Conservation (phyloP, 2,329 filamentous ascomycete genomes). For the Cercospora sesami region DNA sequence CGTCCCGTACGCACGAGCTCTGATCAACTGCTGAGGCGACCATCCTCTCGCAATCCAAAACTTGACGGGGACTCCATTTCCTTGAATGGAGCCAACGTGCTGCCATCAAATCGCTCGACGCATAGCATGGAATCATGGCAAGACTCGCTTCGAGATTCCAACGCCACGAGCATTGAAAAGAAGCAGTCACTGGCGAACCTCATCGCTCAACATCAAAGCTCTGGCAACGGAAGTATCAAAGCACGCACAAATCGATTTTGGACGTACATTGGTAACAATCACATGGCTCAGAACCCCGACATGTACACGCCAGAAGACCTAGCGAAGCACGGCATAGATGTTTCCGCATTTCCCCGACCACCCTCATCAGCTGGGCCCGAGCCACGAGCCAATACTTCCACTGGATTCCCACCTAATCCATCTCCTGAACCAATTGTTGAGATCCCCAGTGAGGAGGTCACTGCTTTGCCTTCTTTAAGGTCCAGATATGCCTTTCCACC, state of each 20-base stretch:
- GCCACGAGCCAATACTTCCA: conserved; percentile 15
- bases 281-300: conserved; percentile 39
- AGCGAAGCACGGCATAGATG: conserved; percentile 30
- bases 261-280: conserved; percentile 40
- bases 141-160: conserved; percentile 27
- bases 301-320: conserved; percentile 37
- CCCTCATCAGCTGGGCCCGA: conserved; percentile 14
- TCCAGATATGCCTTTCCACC: conserved; percentile 24
- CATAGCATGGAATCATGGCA: conserved; percentile 30
- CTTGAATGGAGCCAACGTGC: conserved; percentile 25
- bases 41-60: conserved; percentile 17
- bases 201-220: conserved; percentile 33
- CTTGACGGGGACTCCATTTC: conserved; percentile 32
- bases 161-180: conserved; percentile 11
- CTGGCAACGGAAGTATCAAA: conserved; percentile 26
- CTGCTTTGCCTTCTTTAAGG: conserved; percentile 20
- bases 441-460: conserved; percentile 15
- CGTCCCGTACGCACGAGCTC: conserved; percentile 29
- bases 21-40: conserved; percentile 25
- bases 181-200: conserved; percentile 37
- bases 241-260: conserved; percentile 39
- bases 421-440: conserved; percentile 16
- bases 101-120: not conserved
- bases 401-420: conserved; percentile 11
- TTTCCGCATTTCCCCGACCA: conserved; percentile 10